Conservation (phyloP, 352 stramenopile genomes). For the Phytophthora niederhauseri region DNA sequence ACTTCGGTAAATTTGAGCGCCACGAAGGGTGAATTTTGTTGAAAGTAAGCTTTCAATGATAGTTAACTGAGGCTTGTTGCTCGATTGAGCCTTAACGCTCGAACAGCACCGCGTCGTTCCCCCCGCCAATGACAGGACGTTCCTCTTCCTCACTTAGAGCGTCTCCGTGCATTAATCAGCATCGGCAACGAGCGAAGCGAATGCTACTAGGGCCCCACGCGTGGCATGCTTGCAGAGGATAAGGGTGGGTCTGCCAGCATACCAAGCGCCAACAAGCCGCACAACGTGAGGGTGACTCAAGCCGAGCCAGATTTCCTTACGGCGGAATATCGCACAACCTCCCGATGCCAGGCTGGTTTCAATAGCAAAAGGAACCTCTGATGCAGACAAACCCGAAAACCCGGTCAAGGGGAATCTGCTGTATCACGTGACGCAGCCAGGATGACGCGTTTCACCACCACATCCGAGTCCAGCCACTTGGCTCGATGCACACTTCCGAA, state of each 20-base stretch:
- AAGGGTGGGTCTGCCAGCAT: background rate
- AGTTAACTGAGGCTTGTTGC: too few species aligned
- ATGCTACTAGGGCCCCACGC: too few species aligned
- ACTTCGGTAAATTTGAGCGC: conserved; percentile 12
- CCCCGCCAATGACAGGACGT: too few species aligned
- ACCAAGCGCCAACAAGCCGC: background rate
- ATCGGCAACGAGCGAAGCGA: too few species aligned
- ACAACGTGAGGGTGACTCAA: background rate
- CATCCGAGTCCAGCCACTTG: background rate
- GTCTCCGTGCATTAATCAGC: too few species aligned
- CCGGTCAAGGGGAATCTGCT: background rate
- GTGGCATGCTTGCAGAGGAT: too few species aligned
- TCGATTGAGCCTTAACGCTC: too few species aligned
- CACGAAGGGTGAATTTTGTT: background rate
- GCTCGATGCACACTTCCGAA: background rate
- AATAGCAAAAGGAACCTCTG: background rate
- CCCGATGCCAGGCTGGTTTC: background rate
- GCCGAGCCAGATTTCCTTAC: background rate
- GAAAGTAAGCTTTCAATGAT: background rate
- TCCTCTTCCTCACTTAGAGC: too few species aligned
- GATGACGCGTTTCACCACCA: background rate
- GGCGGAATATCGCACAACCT: background rate
- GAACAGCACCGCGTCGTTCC: too few species aligned
- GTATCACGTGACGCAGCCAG: background rate
- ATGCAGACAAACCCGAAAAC: background rate